Conservation (phyloP, 2,329 filamentous ascomycete genomes). For the Fusarium pseudoanthophilum region DNA sequence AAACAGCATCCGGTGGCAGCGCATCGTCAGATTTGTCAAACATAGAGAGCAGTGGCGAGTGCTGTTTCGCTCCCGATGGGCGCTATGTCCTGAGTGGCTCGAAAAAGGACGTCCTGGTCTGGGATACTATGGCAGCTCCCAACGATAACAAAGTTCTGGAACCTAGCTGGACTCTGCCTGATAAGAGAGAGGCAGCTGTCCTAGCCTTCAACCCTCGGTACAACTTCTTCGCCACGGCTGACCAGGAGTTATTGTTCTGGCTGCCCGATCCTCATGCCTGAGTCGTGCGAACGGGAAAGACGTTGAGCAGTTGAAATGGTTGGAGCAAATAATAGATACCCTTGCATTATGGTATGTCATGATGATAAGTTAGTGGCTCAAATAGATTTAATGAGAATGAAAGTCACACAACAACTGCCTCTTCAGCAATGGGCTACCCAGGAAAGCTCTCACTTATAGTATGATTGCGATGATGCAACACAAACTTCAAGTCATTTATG, state of each 20-base stretch:
- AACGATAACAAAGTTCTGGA: constrained; percentile 68
- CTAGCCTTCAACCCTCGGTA: constrained; percentile 90
- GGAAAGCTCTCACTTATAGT: background rate
- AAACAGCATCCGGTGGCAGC: constrained; percentile 53
- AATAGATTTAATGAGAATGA: background rate
- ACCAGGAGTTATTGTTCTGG: constrained; percentile 85
- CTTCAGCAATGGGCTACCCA: background rate
- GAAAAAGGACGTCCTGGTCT: constrained; percentile 80
- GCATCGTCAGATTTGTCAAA: constrained; percentile 51
- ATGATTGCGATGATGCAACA: background rate
- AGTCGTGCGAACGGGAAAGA: constrained; percentile 14
- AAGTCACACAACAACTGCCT: background rate
- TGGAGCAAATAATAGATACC: constrained; percentile 29
- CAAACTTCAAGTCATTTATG: background rate
- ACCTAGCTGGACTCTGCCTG: constrained; percentile 72
- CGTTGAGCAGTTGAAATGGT: background rate
- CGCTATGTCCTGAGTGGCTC: constrained; percentile 87
- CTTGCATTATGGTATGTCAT: background rate
- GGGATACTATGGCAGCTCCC: constrained; percentile 77
- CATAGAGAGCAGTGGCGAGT: constrained; percentile 76
- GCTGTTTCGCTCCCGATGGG: constrained; percentile 90
- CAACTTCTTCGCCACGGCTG: constrained; percentile 91
- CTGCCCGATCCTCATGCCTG: constrained; percentile 73
- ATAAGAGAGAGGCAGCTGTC: constrained; percentile 75
- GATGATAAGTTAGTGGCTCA: background rate